Evolutionary conservation across 768 basidiomycete genomes (phyloP), one percentile per base, ranked within the genome.

Genomic region (Suillus subalutaceus): DNA sequence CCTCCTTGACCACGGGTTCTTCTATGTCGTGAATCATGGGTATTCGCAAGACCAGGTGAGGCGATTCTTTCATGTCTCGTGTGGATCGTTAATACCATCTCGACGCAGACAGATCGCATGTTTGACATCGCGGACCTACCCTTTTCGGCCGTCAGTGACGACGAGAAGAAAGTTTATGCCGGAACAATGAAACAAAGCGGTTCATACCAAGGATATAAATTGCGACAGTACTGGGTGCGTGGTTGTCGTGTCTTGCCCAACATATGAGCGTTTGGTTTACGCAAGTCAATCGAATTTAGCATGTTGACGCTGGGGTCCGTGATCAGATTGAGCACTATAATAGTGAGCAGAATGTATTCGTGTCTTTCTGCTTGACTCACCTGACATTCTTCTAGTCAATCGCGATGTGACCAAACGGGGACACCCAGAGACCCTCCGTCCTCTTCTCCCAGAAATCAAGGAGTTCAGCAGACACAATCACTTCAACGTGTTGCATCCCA

Each of bases 311-410:
- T 13, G 89, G 89, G 7, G 84, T 90, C 32, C 81, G 75, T 20
- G 90, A 91, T 70, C 87, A 89, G 68, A 69, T 89, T 20, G 89
- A 90, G 70, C 79, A 84, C 61, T 90, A 90, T 69, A 88, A 86
- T 68, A 80, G 89, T 90, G 65, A 65, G 83, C 68, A 6, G 16
- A 15, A 32, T 13, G 9, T 13, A 20, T 59, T 64, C n/a, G 35
- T 13, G 20, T 53, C 23, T 44, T 59, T 13, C 66, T 32, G 15
- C 37, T 4, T 20, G 18, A 62, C 26, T 37, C 62, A 26, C 26
- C 63, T 13, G 59, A 4, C 44, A 9, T 40, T 9, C 32, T 18
- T 10, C 1, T 55, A 89, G 88, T 88, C 64, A 82, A 88, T 66
- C 80, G 82, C 41, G 81, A 85, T 58, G 75, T 85, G 32, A 78